phyloP scores from a whole-genome alignment of 495 filamentous ascomycete species.

The Penicillium paradoxum region DNA sequence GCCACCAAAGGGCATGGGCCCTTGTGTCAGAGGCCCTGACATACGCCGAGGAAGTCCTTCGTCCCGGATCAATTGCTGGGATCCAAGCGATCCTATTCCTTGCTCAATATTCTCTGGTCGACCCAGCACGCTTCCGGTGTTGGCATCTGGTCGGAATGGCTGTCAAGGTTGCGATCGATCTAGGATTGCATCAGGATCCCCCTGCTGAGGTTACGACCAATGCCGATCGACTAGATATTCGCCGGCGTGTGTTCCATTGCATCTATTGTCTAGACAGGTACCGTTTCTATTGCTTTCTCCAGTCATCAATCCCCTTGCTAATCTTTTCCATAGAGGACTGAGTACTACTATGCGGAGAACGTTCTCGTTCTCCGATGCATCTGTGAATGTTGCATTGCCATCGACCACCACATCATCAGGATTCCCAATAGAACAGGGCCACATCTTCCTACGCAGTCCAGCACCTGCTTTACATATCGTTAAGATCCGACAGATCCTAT shows the following conservation, averaged over 20 bases:
- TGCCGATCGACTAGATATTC: conserved; percentile 62
- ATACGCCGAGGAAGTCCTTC: conserved; percentile 72
- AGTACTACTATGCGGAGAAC: conserved; percentile 73
- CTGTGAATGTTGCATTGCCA: conserved; percentile 64
- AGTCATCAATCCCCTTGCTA: not conserved
- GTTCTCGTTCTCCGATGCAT: conserved; percentile 88
- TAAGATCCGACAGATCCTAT: conserved; percentile 70
- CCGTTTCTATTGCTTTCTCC: conserved; percentile 7
- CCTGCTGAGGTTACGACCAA: conserved; percentile 57
- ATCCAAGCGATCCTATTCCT: conserved; percentile 83
- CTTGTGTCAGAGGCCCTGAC: conserved; percentile 66
- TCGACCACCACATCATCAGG: conserved; percentile 29
- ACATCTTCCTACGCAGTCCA: conserved; percentile 48
- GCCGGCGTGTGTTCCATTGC: conserved; percentile 78
- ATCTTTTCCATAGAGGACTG: conserved; percentile 54
- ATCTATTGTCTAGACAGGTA: conserved; percentile 84
- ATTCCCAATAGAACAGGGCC: conserved; percentile 29
- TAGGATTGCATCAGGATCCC: conserved; percentile 86
- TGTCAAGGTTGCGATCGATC: conserved; percentile 74
- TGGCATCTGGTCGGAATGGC: conserved; percentile 90
- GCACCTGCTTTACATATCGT: conserved; percentile 59
- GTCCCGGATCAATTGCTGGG: conserved; percentile 72
- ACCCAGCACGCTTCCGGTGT: conserved; percentile 81
- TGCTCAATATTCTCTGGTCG: conserved; percentile 80
- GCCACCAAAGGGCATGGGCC: conserved; percentile 58